phyloP scores from a whole-genome alignment of 1,284 basidiomycete species.

The Peniophora sp. region DNA sequence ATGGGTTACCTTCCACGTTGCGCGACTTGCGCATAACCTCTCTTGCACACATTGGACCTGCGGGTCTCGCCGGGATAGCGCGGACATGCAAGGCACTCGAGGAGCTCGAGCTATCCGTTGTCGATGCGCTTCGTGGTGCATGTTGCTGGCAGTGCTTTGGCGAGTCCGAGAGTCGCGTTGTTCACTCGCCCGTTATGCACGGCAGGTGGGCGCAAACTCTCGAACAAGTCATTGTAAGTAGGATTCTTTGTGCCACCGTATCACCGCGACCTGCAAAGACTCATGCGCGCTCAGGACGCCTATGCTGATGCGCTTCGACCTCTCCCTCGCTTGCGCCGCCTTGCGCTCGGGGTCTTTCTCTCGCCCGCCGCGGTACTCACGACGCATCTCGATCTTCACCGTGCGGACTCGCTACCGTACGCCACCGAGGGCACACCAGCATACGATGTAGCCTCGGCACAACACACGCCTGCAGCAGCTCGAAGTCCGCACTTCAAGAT shows the following conservation, averaged over 20 bases:
- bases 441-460: background rate
- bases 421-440: background rate
- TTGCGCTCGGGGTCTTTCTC: slow-evolving; percentile 54
- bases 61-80: slow-evolving; percentile 39
- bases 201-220: slow-evolving; percentile 23
- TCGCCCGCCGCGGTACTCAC: slow-evolving; percentile 37
- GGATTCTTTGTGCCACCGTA: slow-evolving; percentile 24
- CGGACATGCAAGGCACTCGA: slow-evolving; percentile 33
- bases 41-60: slow-evolving; percentile 45
- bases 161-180: slow-evolving; percentile 43
- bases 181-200: slow-evolving; percentile 57
- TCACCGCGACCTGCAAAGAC: slow-evolving; percentile 24
- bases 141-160: slow-evolving; percentile 61
- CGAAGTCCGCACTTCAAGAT: background rate
- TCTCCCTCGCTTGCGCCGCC: slow-evolving; percentile 37
- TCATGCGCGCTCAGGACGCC: slow-evolving; percentile 11
- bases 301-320: slow-evolving; percentile 20
- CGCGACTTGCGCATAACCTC: slow-evolving; percentile 38
- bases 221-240: slow-evolving; percentile 27
- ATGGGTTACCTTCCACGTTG: slow-evolving; percentile 17
- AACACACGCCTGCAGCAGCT: background rate
- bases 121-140: slow-evolving; percentile 42
- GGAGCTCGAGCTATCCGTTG: slow-evolving; percentile 45
- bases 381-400: slow-evolving; percentile 31
- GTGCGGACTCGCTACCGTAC: background rate